Conservation (phyloP, 345 rosid species). For the Eucalyptus paniculata region DNA sequence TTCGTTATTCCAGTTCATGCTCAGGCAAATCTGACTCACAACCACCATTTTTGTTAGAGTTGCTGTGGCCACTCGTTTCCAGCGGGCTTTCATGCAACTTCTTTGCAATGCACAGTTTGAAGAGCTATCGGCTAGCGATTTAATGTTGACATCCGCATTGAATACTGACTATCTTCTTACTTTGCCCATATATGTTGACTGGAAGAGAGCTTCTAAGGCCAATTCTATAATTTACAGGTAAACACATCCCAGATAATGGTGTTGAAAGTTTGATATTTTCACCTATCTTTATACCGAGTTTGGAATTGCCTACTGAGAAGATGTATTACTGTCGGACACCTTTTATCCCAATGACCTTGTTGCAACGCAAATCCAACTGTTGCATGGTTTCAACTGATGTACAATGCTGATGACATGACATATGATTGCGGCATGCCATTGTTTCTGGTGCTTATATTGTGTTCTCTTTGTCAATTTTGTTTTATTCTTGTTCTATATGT, state of each 20-base stretch:
- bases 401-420: neutral
- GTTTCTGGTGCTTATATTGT: neutral
- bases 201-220: conserved; percentile 83
- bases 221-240: conserved; percentile 90
- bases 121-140: conserved; percentile 82
- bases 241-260: neutral
- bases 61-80: conserved; percentile 74
- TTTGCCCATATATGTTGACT: conserved; percentile 80
- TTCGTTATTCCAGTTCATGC: neutral
- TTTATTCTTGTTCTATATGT: neutral
- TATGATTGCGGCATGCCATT: neutral
- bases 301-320: neutral
- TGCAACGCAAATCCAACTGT: neutral
- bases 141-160: conserved; percentile 75
- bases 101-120: conserved; percentile 75
- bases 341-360: neutral
- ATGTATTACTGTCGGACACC: neutral
- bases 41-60: conserved; percentile 26
- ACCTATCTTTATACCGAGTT: neutral
- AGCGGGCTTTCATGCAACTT: conserved; percentile 88
- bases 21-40: neutral
- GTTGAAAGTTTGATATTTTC: too few relatives aligned
- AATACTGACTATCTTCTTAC: conserved; percentile 92
- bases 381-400: neutral
- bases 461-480: neutral